These are phyloP conservation scores for Drechmeria coniospora DNA, from an alignment of 2,329 filamentous ascomycete genomes.

Conservation along the genomic window DNA sequence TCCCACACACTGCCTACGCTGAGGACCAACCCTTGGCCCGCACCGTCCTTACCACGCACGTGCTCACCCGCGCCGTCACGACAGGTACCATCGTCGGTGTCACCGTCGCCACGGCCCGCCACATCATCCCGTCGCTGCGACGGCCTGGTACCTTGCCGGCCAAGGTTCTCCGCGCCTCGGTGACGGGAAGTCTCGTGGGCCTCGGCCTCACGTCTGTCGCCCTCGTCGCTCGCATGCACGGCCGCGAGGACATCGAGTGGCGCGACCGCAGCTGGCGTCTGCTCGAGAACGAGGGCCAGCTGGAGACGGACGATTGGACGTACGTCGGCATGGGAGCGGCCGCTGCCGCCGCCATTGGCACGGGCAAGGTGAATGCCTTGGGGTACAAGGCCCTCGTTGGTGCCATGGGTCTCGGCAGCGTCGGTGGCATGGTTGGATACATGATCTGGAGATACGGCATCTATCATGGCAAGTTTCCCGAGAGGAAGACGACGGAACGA, in stretches of 20 bases:
- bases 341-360: conserved; percentile 17
- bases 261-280: conserved; percentile 47
- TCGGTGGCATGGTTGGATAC: conserved; percentile 31
- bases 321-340: conserved; percentile 24
- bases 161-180: conserved; percentile 27
- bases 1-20: conserved; percentile 39
- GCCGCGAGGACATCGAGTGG: conserved; percentile 46
- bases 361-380: conserved; percentile 11
- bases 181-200: conserved; percentile 28
- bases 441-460: conserved; percentile 34
- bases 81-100: conserved; percentile 34
- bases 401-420: conserved; percentile 30
- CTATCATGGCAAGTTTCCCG: conserved; percentile 24
- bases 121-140: conserved; percentile 14
- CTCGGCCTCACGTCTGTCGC: conserved; percentile 26
- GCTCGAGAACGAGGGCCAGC: conserved; percentile 39
- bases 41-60: conserved; percentile 43
- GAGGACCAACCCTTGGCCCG: conserved; percentile 44
- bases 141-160: conserved; percentile 11
- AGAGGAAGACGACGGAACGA: conserved; percentile 8
- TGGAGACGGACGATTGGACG: conserved; percentile 40
- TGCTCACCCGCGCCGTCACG: conserved; percentile 39
- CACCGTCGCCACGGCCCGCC: conserved; percentile 19
- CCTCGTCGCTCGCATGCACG: conserved; percentile 35
- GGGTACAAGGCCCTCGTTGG: conserved; percentile 27